A percentile compares a stretch with the other conserved stretches of the same genome.
Evolutionary conservation across 2,329 filamentous ascomycete genomes (phyloP).

Genomic region (Annulohypoxylon truncatum): DNA sequence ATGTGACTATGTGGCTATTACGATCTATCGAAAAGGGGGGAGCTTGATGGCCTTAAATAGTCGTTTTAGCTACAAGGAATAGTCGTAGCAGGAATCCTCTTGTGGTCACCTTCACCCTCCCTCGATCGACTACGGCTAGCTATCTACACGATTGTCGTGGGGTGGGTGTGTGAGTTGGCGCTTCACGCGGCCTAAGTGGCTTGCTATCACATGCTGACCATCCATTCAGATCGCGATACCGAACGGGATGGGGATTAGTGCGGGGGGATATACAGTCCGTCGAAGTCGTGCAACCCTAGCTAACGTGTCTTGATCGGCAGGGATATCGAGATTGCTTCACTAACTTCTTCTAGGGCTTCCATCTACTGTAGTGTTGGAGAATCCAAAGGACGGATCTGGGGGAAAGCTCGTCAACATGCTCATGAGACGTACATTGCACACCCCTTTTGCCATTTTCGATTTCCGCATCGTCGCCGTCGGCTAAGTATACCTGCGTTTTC

Average conservation of each 20-base stretch:
- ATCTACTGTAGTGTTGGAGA: background rate
- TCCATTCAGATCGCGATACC: conserved; percentile 31
- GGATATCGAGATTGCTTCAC: conserved; percentile 25
- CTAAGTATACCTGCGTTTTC: background rate
- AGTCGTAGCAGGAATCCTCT: conserved; percentile 4
- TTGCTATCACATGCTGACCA: conserved; percentile 36
- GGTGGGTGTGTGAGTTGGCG: conserved; percentile 26
- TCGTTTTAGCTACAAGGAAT: conserved; percentile 28
- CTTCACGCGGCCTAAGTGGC: conserved; percentile 32
- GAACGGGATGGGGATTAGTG: conserved; percentile 29
- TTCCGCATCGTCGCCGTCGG: conserved; percentile 1
- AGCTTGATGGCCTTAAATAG: conserved; percentile 42
- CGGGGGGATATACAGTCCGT: conserved; percentile 28
- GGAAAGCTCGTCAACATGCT: background rate
- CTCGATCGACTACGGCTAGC: conserved; percentile 9
- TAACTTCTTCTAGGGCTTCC: conserved; percentile 24
- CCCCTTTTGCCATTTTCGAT: background rate
- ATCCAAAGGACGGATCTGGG: background rate
- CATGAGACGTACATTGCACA: background rate
- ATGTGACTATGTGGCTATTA: conserved; percentile 14
- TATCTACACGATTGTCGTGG: conserved; percentile 25
- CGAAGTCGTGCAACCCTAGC: conserved; percentile 32
- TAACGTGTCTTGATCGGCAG: conserved; percentile 15
- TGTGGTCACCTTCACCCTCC: conserved; percentile 27
- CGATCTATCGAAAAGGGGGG: conserved; percentile 34